A percentile compares a stretch with the other conserved stretches of the same genome.
Evolutionary conservation across 2,329 filamentous ascomycete genomes (phyloP).

Genomic region (Cladophialophora yegresii): DNA sequence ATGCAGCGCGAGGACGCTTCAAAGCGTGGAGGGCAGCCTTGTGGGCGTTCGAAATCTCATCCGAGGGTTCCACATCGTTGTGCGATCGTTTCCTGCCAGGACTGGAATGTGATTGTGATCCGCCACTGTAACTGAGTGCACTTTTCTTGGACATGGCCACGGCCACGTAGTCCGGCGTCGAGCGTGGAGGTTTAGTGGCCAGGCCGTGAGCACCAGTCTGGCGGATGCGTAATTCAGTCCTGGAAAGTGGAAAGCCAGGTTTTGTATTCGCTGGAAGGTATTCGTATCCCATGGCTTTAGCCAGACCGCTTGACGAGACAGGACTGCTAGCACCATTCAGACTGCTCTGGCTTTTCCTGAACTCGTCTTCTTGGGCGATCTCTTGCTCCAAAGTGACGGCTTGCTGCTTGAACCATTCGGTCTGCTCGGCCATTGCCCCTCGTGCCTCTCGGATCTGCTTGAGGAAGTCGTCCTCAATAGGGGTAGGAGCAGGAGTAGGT

Average conservation of each 20-base stretch:
- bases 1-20: slow-evolving; percentile 18
- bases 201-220: slow-evolving; percentile 47
- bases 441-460: slow-evolving; percentile 37
- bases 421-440: slow-evolving; percentile 37
- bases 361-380: slow-evolving; percentile 34
- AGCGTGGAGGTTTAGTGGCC: slow-evolving; percentile 46
- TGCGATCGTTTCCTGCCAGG: slow-evolving; percentile 24
- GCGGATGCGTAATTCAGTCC: slow-evolving; percentile 49
- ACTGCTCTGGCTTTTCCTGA: slow-evolving; percentile 39
- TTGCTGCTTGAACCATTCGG: slow-evolving; percentile 38
- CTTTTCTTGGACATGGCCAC: slow-evolving; percentile 35
- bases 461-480: slow-evolving; percentile 37
- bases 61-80: slow-evolving; percentile 15
- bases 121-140: slow-evolving; percentile 22
- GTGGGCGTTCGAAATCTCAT: neutral
- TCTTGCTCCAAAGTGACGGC: slow-evolving; percentile 31
- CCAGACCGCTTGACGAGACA: slow-evolving; percentile 29
- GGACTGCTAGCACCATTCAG: slow-evolving; percentile 12
- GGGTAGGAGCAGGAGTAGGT: neutral
- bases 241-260: slow-evolving; percentile 46
- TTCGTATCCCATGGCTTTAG: slow-evolving; percentile 44
- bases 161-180: slow-evolving; percentile 31
- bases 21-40: neutral
- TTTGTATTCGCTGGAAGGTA: slow-evolving; percentile 44
- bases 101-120: slow-evolving; percentile 18